Percentiles rank a stretch among this genome's conserved stretches.
Evolutionary conservation across 1,139 yeast species (phyloP).

Genomic region (Hyphopichia buzzinii): DNA sequence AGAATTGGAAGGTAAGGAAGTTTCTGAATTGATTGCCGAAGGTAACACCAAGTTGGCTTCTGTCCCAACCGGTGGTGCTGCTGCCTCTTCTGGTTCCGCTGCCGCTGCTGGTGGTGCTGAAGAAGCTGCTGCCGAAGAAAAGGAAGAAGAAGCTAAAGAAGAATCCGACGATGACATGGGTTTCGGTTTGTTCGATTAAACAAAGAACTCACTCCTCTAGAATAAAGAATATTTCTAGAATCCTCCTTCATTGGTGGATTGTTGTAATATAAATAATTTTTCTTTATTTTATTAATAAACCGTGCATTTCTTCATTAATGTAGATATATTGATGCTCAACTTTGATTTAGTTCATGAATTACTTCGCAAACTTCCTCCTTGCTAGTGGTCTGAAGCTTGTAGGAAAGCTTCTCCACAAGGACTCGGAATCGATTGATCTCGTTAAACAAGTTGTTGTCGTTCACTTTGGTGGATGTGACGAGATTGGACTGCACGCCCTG

Average conservation of each 20-base stretch:
- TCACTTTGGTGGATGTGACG: conserved; percentile 5
- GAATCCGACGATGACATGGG: conserved; percentile 75
- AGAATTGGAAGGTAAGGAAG: conserved; percentile 75
- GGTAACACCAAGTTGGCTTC: conserved; percentile 82
- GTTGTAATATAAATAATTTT: background rate
- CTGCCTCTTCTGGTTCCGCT: conserved; percentile 55
- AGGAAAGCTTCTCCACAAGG: conserved; percentile 28
- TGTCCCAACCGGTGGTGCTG: conserved; percentile 83
- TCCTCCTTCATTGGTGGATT: background rate
- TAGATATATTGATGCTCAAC: background rate
- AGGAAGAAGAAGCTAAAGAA: conserved; percentile 35
- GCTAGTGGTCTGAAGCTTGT: conserved; percentile 10
- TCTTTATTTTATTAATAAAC: conserved; percentile 4
- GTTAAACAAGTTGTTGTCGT: conserved; percentile 10
- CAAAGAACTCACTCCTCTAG: background rate
- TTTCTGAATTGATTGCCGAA: conserved; percentile 72
- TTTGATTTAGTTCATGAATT: conserved; percentile 1
- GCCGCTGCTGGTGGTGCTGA: conserved; percentile 42
- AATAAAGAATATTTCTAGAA: background rate
- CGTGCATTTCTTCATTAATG: conserved; percentile 5
- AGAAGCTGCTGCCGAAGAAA: conserved; percentile 39
- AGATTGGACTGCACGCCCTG: conserved; percentile 13
- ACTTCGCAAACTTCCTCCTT: conserved; percentile 3
- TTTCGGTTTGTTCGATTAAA: conserved; percentile 85
- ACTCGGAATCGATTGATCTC: conserved; percentile 32